These are phyloP conservation scores for Nitzschia putrida DNA, from an alignment of 108 stramenopile species.

Conservation along the genomic window DNA sequence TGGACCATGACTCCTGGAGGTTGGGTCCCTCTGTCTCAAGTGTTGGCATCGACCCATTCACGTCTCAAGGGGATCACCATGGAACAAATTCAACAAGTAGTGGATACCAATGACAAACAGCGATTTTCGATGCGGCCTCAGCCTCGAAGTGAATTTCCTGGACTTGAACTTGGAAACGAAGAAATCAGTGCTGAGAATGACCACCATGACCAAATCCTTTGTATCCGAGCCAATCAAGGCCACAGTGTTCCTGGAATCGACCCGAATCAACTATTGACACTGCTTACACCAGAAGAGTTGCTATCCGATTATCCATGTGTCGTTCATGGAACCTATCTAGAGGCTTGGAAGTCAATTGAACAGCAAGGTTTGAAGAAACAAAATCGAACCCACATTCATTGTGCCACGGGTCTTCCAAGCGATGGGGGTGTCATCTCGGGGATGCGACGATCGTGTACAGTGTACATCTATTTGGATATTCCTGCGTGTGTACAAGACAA, in stretches of 20 bases:
- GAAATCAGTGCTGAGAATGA: conserved; percentile 1
- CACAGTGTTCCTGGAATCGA: conserved; percentile 63
- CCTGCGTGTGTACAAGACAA: conserved; percentile 59
- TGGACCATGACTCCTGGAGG: conserved; percentile 65
- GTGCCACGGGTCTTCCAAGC: conserved; percentile 68
- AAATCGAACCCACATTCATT: conserved; percentile 84
- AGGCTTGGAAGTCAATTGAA: conserved; percentile 64
- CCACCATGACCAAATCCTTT: conserved; percentile 36
- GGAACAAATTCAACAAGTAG: conserved; percentile 57
- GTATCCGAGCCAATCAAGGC: conserved; percentile 87
- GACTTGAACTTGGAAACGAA: not conserved
- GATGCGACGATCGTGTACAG: conserved; percentile 65
- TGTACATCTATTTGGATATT: conserved; percentile 72
- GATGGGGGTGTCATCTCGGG: conserved; percentile 75
- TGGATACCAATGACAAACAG: conserved; percentile 70
- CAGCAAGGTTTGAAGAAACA: conserved; percentile 65
- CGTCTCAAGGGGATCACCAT: conserved; percentile 36
- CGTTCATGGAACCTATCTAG: conserved; percentile 73
- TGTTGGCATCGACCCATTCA: conserved; percentile 54
- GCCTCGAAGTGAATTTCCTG: conserved; percentile 23
- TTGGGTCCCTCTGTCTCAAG: conserved; percentile 61
- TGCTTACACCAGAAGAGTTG: conserved; percentile 47
- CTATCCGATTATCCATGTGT: conserved; percentile 47
- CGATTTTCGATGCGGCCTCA: conserved; percentile 56
- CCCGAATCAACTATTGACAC: conserved; percentile 52